Evolutionary conservation across 2,329 filamentous ascomycete genomes (phyloP).

Genomic region (Calonectria pauciramosa): DNA sequence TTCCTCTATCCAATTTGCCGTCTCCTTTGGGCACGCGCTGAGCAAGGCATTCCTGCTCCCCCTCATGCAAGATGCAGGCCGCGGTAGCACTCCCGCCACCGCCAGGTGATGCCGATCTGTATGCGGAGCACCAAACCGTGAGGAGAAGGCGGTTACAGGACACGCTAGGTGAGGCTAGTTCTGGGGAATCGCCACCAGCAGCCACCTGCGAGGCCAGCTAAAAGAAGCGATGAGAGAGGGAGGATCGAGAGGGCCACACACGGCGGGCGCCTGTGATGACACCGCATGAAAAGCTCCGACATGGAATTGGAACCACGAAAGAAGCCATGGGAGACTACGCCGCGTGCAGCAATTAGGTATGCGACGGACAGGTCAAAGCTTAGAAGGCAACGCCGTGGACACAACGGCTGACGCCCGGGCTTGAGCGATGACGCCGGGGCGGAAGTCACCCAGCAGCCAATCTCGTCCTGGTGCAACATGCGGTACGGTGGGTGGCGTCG

Average conservation of each 20-base stretch:
- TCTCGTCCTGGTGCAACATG: neutral
- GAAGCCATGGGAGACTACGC: neutral
- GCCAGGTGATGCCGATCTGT: conserved; percentile 3
- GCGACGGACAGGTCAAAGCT: neutral
- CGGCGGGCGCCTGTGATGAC: neutral
- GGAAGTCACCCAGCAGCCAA: neutral
- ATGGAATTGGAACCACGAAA: neutral
- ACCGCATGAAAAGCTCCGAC: conserved; percentile 1
- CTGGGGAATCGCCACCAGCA: conserved; percentile 7
- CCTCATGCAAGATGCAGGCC: neutral
- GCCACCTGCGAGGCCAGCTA: neutral
- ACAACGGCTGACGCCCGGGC: neutral
- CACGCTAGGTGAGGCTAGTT: neutral
- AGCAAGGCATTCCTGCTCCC: neutral
- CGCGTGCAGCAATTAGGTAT: neutral
- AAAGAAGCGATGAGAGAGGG: neutral
- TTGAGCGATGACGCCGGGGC: neutral
- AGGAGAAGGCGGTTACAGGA: neutral
- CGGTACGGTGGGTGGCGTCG: neutral
- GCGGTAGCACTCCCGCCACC: neutral
- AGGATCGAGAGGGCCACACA: neutral
- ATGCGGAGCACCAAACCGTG: conserved; percentile 4
- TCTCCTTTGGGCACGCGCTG: neutral
- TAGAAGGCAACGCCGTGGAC: neutral
- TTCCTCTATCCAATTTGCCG: neutral